Percentiles rank a stretch among this genome's conserved stretches.
phyloP scores from a whole-genome alignment of 2,329 filamentous ascomycete genomes.

The Drechslerella coelobrocha region DNA sequence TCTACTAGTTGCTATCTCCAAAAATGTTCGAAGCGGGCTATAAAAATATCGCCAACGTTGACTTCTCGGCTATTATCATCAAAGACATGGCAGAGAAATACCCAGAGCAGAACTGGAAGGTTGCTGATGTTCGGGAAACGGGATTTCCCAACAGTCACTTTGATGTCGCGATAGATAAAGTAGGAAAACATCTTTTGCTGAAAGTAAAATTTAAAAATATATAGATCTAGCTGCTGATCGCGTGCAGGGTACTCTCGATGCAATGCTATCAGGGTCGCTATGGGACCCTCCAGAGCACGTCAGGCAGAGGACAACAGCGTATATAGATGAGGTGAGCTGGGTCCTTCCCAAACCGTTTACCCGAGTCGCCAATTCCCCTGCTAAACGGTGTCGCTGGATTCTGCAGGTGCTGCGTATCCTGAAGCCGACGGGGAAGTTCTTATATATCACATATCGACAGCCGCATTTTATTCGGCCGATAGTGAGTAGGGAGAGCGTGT shows the following conservation, averaged over 20 bases:
- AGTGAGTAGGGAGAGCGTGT: constrained; percentile 43
- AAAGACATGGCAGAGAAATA: constrained; percentile 51
- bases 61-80: constrained; percentile 53
- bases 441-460: constrained; percentile 54
- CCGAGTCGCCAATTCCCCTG: too few relatives aligned
- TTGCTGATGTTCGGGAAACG: constrained; percentile 52
- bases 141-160: constrained; percentile 35
- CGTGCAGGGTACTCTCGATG: constrained; percentile 51
- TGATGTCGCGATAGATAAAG: constrained; percentile 53
- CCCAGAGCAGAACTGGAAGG: constrained; percentile 51
- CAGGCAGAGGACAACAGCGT: constrained; percentile 50
- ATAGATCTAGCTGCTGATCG: not conserved
- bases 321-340: constrained; percentile 54
- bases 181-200: too few relatives aligned
- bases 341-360: too few relatives aligned
- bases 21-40: constrained; percentile 51
- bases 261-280: constrained; percentile 52
- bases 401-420: constrained; percentile 52
- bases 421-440: constrained; percentile 51
- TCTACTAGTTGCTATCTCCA: constrained; percentile 46
- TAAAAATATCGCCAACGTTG: constrained; percentile 49
- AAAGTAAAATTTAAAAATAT: too few relatives aligned
- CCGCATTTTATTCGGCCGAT: constrained; percentile 53
- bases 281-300: constrained; percentile 52
- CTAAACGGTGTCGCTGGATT: too few relatives aligned